Conservation (phyloP, 2,329 filamentous ascomycete genomes). For the Fusarium tuaranense region DNA sequence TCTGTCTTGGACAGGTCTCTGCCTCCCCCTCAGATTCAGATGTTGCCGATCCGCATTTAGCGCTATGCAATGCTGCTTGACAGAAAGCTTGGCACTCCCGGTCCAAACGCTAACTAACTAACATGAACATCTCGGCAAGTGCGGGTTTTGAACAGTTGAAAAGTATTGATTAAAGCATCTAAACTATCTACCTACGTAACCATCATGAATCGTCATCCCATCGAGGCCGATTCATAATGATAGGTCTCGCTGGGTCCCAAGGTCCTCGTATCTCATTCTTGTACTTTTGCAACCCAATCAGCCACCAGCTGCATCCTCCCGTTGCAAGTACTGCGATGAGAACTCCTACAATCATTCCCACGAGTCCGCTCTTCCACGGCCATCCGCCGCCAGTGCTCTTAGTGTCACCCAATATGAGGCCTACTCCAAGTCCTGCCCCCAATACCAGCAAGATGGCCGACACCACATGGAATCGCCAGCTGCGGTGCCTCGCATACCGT, state of each 20-base stretch:
- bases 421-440: conserved; percentile 83
- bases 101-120: not conserved
- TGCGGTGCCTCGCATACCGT: conserved; percentile 85
- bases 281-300: conserved; percentile 97
- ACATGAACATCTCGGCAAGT: conserved; percentile 1
- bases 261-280: conserved; percentile 99
- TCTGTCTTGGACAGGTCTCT: not conserved
- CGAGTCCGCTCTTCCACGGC: conserved; percentile 68
- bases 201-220: conserved; percentile 56
- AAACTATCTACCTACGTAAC: not conserved
- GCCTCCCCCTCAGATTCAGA: not conserved
- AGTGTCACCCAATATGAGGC: conserved; percentile 65
- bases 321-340: conserved; percentile 81
- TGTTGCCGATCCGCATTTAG: not conserved
- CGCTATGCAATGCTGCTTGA: not conserved
- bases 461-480: conserved; percentile 82
- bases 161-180: not conserved
- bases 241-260: conserved; percentile 94
- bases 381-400: conserved; percentile 53
- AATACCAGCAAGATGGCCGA: conserved; percentile 83
- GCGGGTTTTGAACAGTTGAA: not conserved
- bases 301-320: conserved; percentile 97
- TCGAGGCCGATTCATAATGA: conserved; percentile 77
- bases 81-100: conserved; percentile 12
- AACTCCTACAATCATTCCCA: conserved; percentile 82